Base-by-base conservation (phyloP, 2,329 filamentous ascomycete genomes). In the Coniochaeta pulveracea region DNA sequence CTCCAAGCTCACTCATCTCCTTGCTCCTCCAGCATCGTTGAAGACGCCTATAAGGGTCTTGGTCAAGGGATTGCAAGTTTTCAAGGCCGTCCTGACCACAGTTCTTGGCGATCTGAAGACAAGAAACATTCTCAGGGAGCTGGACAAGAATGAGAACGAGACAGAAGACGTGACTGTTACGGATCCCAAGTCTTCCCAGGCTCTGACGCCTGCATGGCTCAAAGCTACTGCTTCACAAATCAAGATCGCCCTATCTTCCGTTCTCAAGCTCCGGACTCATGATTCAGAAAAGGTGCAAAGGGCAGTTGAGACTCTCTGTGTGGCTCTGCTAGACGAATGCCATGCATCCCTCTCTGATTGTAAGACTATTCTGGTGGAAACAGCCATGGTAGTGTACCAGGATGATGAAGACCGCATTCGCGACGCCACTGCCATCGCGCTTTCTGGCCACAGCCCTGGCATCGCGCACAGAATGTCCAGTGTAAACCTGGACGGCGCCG, bases 171-270 rank as follows among this genome's bases (percentile, higher is more conserved):
- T 35, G 32, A 41, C 37, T 29, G 34, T 43, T 8, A 39, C 40
- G 10, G 37, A 39, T 15, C 15, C 40, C 50, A 3, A 40, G 50
- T 10, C 40, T 50, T 11, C 53, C 46, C 37, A 17, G 19, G 11
- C 36, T 51, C 47, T 72, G 28, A 63, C 63, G 26, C 45, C 54
- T 6, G 49, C 65, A 9, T 98, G 91, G 91, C 60, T 93, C 2
- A 78, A 76, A 39, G 85, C 83, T 6, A 94, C 89, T 3, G 63
- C 76, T 3, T 67, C 71, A 2, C 88, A 96, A 51, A 71, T 96
- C 35, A 89, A 88, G 50, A 67, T 91, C 34, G 88, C 86, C 2
- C 61, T 98, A 11, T 73, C 77, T 4, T 82, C 78, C 23, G 69
- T 95, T 12, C 64, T 91, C 41, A 85, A 80, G 45, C 55, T 95